Conservation (phyloP, 495 filamentous ascomycete genomes). For the Terfezia boudieri region DNA sequence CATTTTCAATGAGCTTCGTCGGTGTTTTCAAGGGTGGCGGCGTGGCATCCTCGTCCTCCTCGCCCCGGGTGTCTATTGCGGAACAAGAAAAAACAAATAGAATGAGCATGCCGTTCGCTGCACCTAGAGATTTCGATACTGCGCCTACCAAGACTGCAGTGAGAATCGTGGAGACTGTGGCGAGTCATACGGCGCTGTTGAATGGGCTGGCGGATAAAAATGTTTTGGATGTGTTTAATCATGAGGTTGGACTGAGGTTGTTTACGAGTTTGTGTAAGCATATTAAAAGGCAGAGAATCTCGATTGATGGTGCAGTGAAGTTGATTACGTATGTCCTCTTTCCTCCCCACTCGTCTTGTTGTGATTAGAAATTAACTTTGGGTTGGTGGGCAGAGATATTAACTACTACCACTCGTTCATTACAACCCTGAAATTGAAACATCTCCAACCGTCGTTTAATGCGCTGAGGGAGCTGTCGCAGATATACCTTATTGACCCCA, state of each 20-base stretch:
- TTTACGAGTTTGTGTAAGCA: conserved; percentile 89
- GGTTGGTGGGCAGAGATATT: conserved; percentile 43
- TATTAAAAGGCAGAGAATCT: conserved; percentile 83
- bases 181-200: conserved; percentile 75
- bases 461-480: conserved; percentile 81
- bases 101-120: conserved; percentile 20
- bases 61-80: neutral
- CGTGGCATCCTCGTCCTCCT: neutral
- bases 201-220: conserved; percentile 86
- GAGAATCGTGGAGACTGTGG: conserved; percentile 62
- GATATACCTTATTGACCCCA: conserved; percentile 78
- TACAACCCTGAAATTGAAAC: conserved; percentile 52
- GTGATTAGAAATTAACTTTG: neutral
- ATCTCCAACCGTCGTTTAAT: conserved; percentile 70
- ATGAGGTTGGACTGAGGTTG: conserved; percentile 82
- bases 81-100: conserved; percentile 17
- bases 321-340: conserved; percentile 46
- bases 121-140: conserved; percentile 36
- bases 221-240: conserved; percentile 95
- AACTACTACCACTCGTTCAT: conserved; percentile 80
- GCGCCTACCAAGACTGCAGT: conserved; percentile 57
- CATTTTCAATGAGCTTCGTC: neutral
- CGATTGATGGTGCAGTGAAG: conserved; percentile 70
- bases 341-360: neutral
- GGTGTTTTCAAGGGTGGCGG: neutral